These are phyloP conservation scores for Cadophora luteo-olivacea DNA, from an alignment of 2,329 filamentous ascomycete species.

Conservation along the genomic window DNA sequence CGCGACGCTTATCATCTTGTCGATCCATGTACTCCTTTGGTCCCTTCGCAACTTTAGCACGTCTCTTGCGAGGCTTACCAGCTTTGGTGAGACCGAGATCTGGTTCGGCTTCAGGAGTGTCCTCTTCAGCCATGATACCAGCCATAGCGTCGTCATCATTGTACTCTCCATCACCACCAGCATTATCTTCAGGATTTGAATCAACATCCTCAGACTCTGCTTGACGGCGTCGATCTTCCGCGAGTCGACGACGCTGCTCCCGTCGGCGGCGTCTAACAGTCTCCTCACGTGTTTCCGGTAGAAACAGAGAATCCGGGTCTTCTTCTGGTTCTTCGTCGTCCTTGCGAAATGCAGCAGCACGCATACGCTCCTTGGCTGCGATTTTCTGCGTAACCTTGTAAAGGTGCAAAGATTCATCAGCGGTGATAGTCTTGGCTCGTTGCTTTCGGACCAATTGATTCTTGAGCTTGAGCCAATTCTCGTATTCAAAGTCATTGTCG, in stretches of 20 bases:
- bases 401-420: conserved; percentile 20
- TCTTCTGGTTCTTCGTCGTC: background rate
- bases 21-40: conserved; percentile 28
- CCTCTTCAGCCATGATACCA: conserved; percentile 30
- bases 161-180: conserved; percentile 11
- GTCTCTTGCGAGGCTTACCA: conserved; percentile 32
- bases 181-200: background rate
- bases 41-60: conserved; percentile 34
- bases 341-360: background rate
- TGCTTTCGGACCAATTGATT: conserved; percentile 20
- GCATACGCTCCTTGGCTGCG: conserved; percentile 8
- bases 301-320: conserved; percentile 30
- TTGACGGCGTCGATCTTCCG: background rate
- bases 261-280: background rate
- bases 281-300: conserved; percentile 25
- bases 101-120: background rate
- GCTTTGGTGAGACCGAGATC: conserved; percentile 25
- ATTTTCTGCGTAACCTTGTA: conserved; percentile 24
- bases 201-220: conserved; percentile 15
- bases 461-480: background rate
- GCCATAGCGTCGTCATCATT: background rate
- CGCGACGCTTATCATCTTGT: conserved; percentile 24
- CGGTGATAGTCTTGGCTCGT: conserved; percentile 18
- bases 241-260: background rate
- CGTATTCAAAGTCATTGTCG: conserved; percentile 27